phyloP scores from a whole-genome alignment of 768 basidiomycete genomes.

The Scleroderma citrinum region DNA sequence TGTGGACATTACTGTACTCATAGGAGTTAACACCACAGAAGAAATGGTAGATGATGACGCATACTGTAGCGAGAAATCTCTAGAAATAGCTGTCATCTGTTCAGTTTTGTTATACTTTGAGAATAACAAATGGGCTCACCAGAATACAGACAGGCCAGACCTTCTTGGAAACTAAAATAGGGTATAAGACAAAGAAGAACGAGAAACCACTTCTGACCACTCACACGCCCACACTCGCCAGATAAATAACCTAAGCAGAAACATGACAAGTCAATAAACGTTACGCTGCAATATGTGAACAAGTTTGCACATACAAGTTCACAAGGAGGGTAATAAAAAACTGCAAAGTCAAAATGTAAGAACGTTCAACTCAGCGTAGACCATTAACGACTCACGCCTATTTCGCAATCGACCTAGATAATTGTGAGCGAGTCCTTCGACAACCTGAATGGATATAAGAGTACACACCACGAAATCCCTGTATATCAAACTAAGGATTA shows the following conservation, averaged over 20 bases:
- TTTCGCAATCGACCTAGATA: background rate
- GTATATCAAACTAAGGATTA: background rate
- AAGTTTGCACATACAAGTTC: background rate
- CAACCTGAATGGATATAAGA: background rate
- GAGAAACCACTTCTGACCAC: background rate
- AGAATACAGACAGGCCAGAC: background rate
- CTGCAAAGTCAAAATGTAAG: background rate
- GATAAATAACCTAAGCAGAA: constrained; percentile 3
- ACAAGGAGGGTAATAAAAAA: background rate
- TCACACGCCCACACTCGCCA: constrained; percentile 7
- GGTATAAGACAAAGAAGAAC: background rate
- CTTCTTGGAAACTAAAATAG: background rate
- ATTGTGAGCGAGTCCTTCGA: background rate
- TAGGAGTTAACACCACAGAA: background rate
- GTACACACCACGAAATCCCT: background rate
- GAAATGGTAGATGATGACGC: background rate
- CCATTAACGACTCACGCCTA: background rate
- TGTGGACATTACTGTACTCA: background rate
- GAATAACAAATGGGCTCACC: background rate
- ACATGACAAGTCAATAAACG: background rate
- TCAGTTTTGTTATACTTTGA: background rate
- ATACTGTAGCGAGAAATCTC: background rate
- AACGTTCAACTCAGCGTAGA: background rate
- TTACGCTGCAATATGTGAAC: too few species aligned
- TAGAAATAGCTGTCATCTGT: background rate